A percentile compares a stretch with the other conserved stretches of the same genome.
phyloP scores from a whole-genome alignment of 2,329 filamentous ascomycete genomes.

The Hysterium pulicare region DNA sequence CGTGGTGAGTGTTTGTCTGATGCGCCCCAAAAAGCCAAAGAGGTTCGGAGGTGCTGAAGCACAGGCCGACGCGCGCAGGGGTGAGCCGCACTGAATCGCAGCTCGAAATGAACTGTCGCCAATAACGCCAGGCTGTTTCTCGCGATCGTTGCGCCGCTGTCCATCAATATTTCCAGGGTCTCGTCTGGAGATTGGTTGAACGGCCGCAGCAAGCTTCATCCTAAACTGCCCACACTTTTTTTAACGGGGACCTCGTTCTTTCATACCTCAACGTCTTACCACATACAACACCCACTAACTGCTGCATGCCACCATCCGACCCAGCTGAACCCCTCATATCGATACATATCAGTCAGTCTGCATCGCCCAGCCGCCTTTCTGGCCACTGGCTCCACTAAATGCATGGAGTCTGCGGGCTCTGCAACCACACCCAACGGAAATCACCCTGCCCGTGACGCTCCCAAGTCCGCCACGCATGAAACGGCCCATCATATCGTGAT shows the following conservation, averaged over 20 bases:
- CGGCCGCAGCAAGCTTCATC: not conserved
- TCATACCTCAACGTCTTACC: too few relatives aligned
- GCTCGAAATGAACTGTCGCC: too few relatives aligned
- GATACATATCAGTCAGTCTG: constrained; percentile 5
- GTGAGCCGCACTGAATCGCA: too few relatives aligned
- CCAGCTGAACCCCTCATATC: too few relatives aligned
- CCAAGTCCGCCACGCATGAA: constrained; percentile 16
- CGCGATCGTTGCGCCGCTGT: not conserved
- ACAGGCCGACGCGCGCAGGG: too few relatives aligned
- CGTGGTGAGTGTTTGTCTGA: too few relatives aligned
- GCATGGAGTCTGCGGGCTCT: constrained; percentile 38
- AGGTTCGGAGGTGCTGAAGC: too few relatives aligned
- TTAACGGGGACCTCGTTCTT: too few relatives aligned
- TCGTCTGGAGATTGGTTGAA: not conserved
- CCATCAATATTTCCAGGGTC: constrained; percentile 6
- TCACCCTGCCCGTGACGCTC: constrained; percentile 17
- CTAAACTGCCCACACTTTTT: too few relatives aligned
- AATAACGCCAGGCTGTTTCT: too few relatives aligned
- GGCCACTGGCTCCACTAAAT: constrained; percentile 30
- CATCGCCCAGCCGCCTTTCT: constrained; percentile 5
- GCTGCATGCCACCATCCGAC: constrained; percentile 4
- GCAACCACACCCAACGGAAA: constrained; percentile 22
- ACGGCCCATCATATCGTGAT: too few relatives aligned
- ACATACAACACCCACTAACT: not conserved
- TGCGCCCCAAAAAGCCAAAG: too few relatives aligned